Base-by-base conservation (phyloP, 2,329 filamentous ascomycete species). In the Colletotrichum siamense region DNA sequence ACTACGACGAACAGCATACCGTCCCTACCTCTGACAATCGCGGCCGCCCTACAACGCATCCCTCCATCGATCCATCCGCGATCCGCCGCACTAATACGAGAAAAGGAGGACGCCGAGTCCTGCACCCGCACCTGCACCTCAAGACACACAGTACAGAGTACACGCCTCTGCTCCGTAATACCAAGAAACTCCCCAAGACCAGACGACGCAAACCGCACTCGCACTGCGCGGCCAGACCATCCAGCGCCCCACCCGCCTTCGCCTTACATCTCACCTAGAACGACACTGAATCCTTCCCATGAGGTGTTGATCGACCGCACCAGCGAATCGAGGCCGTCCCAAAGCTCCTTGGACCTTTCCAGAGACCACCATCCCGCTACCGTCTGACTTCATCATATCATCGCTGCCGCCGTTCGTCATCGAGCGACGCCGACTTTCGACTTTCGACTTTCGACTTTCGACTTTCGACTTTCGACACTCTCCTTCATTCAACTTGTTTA, bases 51-150 rank as follows among this genome's bases (percentile, higher is more conserved):
- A 49, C 39, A 52, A 0, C 9, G n/a, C 44, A 70, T 70, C 68
- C 36, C 67, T 69, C 73, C 57, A 63, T 69, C 70, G 61, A 71
- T 71, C 30, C 69, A 24, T 69, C 57, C n/a, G n/a, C 63, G 64
- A 69, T 62, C 39, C 55, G 57, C 63, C 34, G 59, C 70, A 76
- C 57, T 39, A 69, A 73, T 52, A 76, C 64, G 64, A 76, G 64
- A 65, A 65, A 32, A 69, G 34, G 44, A 65, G 28, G 32, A 36
- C 13, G 68, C 68, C 59, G 34, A 74, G 65, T 63, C 57, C 65
- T 73, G 65, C 39, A 63, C 70, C 59, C 12, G 61, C 44, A 63
- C 70, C 44, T 22, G 61, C 44, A 22, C n/a, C 44, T 49, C n/a
- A 49, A 49, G 44, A 49, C 44, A 49, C 44, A 22, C 44, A 49